Percentiles rank a stretch among this genome's conserved stretches.
These are phyloP conservation scores for Phytophthora palmivora DNA, from an alignment of 352 stramenopile genomes.

Conservation along the genomic window DNA sequence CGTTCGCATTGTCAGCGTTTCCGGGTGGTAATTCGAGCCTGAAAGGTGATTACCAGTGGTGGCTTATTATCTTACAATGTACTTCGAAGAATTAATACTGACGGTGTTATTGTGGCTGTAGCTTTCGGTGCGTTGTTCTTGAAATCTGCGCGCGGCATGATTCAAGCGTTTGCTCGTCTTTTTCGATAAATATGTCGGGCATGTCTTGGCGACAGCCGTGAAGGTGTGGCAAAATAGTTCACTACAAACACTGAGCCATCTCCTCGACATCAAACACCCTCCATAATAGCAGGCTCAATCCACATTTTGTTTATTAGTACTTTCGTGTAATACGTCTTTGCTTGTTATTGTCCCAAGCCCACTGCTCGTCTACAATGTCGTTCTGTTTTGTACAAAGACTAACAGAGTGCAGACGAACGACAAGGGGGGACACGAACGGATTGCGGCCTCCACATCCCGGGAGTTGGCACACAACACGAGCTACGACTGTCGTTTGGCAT, in stretches of 20 bases:
- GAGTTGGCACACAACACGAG: not conserved
- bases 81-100: no score
- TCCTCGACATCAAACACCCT: not conserved
- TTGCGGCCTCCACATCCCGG: constrained; percentile 11
- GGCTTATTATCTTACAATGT: not conserved
- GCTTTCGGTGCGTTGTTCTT: constrained; percentile 71
- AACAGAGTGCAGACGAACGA: not conserved
- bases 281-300: constrained; percentile 30
- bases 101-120: constrained; percentile 21
- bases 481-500: constrained; percentile 4
- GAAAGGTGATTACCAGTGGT: constrained; percentile 46
- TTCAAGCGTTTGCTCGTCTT: constrained; percentile 63
- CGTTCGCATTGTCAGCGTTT: constrained; percentile 67
- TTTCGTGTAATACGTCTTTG: no score
- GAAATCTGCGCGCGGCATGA: constrained; percentile 68
- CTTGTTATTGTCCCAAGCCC: constrained; percentile 58
- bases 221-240: constrained; percentile 12
- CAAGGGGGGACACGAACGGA: constrained; percentile 3
- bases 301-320: constrained; percentile 32
- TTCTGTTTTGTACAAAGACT: not conserved
- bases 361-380: constrained; percentile 16
- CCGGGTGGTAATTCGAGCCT: constrained; percentile 68
- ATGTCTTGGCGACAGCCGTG: not conserved
- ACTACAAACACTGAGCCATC: constrained; percentile 10
- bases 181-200: constrained; percentile 49